These are phyloP conservation scores for Leccinellum rugosiceps DNA, from an alignment of 768 basidiomycete genomes.

Conservation along the genomic window DNA sequence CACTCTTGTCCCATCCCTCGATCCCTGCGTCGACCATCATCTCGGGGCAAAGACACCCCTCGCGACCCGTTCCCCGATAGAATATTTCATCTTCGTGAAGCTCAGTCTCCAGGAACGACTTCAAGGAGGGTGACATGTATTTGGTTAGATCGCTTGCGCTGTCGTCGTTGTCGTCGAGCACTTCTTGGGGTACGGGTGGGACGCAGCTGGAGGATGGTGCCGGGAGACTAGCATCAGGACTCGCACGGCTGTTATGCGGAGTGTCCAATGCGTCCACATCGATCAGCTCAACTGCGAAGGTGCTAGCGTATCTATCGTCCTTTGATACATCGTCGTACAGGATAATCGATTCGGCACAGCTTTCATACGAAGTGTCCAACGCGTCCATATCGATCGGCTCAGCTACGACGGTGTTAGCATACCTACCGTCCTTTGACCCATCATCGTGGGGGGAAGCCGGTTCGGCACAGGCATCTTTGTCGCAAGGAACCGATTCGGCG, in stretches of 20 bases:
- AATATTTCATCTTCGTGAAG: conserved; percentile 4
- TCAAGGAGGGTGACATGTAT: not conserved
- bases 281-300: not conserved
- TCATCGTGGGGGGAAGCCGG: not conserved
- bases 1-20: conserved; percentile 8
- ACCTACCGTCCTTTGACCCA: not conserved
- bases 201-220: not conserved
- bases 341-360: not conserved
- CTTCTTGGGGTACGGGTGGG: not conserved
- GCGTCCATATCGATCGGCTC: not conserved
- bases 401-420: not conserved
- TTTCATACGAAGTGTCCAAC: no score
- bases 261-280: not conserved
- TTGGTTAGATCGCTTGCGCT: not conserved
- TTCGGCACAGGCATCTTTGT: not conserved
- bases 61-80: conserved; percentile 1
- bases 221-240: not conserved
- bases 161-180: not conserved
- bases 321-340: not conserved
- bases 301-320: not conserved
- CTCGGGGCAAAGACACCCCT: conserved; percentile 11
- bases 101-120: not conserved
- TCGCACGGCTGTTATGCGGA: not conserved
- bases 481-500: not conserved
- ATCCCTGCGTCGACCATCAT: conserved; percentile 6